Conservation (phyloP, 441 rosid genomes). For the Pelargonium myrrhifolium region DNA sequence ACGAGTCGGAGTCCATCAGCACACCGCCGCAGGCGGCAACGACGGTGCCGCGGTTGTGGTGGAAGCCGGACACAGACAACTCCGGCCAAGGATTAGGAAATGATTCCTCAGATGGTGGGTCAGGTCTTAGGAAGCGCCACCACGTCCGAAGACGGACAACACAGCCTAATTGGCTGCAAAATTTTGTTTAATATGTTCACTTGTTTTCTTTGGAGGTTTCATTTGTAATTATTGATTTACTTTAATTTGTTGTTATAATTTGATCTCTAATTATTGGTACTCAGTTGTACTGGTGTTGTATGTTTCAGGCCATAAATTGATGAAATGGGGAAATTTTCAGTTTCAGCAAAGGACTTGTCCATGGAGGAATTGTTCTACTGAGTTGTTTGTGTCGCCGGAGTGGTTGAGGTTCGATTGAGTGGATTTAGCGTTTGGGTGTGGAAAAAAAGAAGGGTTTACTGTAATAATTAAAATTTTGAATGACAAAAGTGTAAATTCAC, state of each 20-base stretch:
- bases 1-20: no score
- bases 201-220: slow-evolving; percentile 1
- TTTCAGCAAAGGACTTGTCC: neutral
- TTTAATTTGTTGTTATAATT: neutral
- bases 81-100: slow-evolving; percentile 41
- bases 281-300: neutral
- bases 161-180: slow-evolving; percentile 34
- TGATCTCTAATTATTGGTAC: neutral
- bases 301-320: neutral
- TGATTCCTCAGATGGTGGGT: slow-evolving; percentile 48
- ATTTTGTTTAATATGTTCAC: neutral
- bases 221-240: slow-evolving; percentile 20
- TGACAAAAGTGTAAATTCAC: no score
- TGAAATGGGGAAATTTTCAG: neutral
- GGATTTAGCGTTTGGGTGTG: no score
- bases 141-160: slow-evolving; percentile 35
- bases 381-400: no score
- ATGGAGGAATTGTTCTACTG: neutral
- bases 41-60: no score
- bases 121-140: slow-evolving; percentile 37
- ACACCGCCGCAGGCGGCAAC: no score
- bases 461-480: no score
- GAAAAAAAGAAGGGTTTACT: no score
- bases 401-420: no score
- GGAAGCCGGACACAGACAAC: no score